Base-by-base conservation (phyloP, 2,329 filamentous ascomycete species). In the Calycina marina region DNA sequence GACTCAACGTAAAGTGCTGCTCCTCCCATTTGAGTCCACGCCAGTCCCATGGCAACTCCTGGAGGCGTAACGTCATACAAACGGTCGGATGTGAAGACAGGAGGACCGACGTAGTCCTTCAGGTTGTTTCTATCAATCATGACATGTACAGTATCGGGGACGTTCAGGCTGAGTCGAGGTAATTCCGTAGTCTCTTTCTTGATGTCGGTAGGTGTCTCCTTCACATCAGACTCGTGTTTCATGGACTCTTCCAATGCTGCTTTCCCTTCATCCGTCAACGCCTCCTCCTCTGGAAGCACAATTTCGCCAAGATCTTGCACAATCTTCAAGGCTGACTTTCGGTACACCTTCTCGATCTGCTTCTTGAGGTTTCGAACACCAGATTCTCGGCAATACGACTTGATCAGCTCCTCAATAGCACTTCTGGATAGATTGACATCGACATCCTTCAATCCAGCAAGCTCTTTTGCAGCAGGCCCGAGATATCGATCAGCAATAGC, bases 331-430 rank as follows among this genome's bases (percentile, higher is more conserved):
- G 90, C 92, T 10, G 88, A 85, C 59, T 98, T 98, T 37, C 90
- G 77, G 59, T 94, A 98, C 3, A 98, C 84, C 63, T 98, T 98
- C 56, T 98, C 90, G 40, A 98, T 98, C 56, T 96, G 88, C 64
- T 98, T 96, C 70, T 98, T 98, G 39, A 98, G 62, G 52, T 98
- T 98, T 44, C 90, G 78, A 6, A 98, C 92, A 47, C 90, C 90
- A 26, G 85, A 93, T 59, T 98, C 90, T 26, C 90, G 81, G 60
- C 86, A 94, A 62, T 98, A 98, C 14, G 84, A 93, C 61, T 96
- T 96, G 63, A 98, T 98, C 27, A 98, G 68, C 57, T 98, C 90
- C 50, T 90, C 79, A 27, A 98, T 92, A 9, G 88, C 92, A 36
- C 81, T 78, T 45, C 85, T 76, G 40, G 75, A 77, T 26, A 98